Base-by-base conservation (phyloP, 257 asterid species). In the Avicennia marina region DNA sequence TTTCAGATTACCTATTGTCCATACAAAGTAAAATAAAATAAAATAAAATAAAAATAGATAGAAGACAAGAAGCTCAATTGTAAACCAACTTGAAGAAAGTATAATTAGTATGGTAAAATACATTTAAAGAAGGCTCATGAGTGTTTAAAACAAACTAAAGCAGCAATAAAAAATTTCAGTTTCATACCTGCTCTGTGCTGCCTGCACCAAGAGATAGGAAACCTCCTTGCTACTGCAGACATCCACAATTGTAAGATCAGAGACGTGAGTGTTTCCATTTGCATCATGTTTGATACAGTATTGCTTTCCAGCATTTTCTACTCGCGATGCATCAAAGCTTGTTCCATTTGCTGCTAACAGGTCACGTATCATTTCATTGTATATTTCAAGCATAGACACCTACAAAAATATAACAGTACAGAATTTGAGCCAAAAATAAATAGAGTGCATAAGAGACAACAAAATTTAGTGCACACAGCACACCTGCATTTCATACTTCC, bases 401-500 rank as follows among this genome's bases (percentile, higher is more conserved):
- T 93, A 62, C 25, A 57, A 52, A 47, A 26, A 16, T 27, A 44
- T 2, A 18, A 20, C 11, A 21, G 22, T 6, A 22, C 7, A 49
- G 1, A 1, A 24, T 10, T 51, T 11, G 7, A 53, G 9, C 2
- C 41, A 27, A 2, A 17, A 17, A 31, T n/a, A 15, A 13, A n/a
- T 2, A 17, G 8, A 0, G 38, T 2, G 11, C 2, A 4, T 4
- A 22, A 24, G 2, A 22, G n/a, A 5, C 11, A 16, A 27, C n/a
- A n/a, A n/a, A n/a, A 53, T 6, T 16, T 29, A 16, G 1, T 41
- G 12, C n/a, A n/a, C n/a, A 60, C 22, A 53, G 40, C 74, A 1
- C 53, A 93, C 99, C 96, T 93, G 91, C 97, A 94, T 94, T 24
- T 89, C 97, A 66, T 94, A 94, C 77, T 85, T 86, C 97, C 99